Conservation (phyloP, 2,329 filamentous ascomycete species). For the Raffaelea ambrosiae region DNA sequence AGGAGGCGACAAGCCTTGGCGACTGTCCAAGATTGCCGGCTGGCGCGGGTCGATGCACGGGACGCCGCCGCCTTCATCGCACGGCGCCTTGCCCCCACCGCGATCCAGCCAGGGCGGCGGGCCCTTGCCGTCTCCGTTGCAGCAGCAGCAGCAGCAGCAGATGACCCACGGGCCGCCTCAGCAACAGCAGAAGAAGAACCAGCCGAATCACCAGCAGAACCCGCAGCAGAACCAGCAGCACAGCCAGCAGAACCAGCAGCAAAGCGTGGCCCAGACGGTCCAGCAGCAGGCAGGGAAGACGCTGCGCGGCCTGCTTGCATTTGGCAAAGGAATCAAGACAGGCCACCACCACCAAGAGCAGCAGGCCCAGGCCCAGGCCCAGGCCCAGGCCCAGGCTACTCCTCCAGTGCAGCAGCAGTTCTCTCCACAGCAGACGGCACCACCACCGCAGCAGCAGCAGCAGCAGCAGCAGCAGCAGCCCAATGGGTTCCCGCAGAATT, state of each 20-base stretch:
- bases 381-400: no score
- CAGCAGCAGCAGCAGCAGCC: slow-evolving; percentile 5
- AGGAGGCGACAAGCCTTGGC: slow-evolving; percentile 7
- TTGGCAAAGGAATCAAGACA: slow-evolving; percentile 7
- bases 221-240: background rate
- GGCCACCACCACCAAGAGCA: background rate
- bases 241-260: background rate
- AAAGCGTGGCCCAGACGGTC: background rate
- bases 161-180: background rate
- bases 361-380: background rate
- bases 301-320: slow-evolving; percentile 6
- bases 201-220: background rate
- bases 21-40: slow-evolving; percentile 8
- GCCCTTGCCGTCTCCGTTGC: background rate
- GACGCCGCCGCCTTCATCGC: slow-evolving; percentile 8
- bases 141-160: background rate
- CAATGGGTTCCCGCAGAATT: no score
- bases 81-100: background rate
- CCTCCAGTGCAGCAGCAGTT: slow-evolving; percentile 2
- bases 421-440: background rate
- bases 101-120: background rate
- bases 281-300: slow-evolving; percentile 5
- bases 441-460: slow-evolving; percentile 8
- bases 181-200: background rate
- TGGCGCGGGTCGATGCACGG: slow-evolving; percentile 9